These are phyloP conservation scores for Tranzscheliella williamsii DNA, from an alignment of 1,284 basidiomycete species.

Conservation along the genomic window DNA sequence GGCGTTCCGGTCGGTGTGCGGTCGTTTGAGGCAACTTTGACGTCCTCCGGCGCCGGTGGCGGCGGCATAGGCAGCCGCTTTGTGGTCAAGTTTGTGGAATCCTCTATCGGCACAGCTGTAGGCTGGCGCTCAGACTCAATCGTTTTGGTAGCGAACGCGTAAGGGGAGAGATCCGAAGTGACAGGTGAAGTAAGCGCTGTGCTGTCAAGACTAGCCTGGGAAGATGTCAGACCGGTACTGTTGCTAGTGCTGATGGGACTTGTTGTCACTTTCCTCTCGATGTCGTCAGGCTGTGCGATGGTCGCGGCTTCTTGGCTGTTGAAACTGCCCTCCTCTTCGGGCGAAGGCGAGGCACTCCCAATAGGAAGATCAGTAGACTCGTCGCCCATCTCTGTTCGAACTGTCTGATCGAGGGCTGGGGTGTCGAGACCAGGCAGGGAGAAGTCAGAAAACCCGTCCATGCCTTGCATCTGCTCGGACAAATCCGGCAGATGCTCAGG, in stretches of 20 bases:
- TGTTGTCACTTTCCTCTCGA: neutral
- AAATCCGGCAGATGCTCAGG: constrained; percentile 14
- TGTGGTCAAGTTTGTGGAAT: constrained; percentile 3
- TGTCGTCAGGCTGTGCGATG: neutral
- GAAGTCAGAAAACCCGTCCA: no score
- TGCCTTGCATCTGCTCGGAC: constrained; percentile 15
- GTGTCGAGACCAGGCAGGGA: no score
- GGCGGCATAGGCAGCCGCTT: constrained; percentile 49
- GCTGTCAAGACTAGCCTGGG: constrained; percentile 40
- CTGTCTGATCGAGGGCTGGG: neutral
- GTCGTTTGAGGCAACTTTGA: constrained; percentile 16
- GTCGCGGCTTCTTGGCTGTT: neutral
- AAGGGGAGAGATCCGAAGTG: constrained; percentile 11
- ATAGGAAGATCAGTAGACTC: no score
- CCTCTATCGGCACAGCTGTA: no score
- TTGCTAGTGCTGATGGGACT: constrained; percentile 1
- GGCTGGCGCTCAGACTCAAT: neutral
- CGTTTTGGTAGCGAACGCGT: neutral
- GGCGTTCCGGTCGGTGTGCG: constrained; percentile 37
- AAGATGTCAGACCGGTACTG: constrained; percentile 8
- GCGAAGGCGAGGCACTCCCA: no score
- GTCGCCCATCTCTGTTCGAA: neutral
- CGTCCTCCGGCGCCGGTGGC: constrained; percentile 20
- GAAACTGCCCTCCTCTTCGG: no score
- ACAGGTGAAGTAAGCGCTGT: constrained; percentile 40